These are phyloP conservation scores for Talaromyces sp. DNA, from an alignment of 2,329 filamentous ascomycete species.

Conservation along the genomic window DNA sequence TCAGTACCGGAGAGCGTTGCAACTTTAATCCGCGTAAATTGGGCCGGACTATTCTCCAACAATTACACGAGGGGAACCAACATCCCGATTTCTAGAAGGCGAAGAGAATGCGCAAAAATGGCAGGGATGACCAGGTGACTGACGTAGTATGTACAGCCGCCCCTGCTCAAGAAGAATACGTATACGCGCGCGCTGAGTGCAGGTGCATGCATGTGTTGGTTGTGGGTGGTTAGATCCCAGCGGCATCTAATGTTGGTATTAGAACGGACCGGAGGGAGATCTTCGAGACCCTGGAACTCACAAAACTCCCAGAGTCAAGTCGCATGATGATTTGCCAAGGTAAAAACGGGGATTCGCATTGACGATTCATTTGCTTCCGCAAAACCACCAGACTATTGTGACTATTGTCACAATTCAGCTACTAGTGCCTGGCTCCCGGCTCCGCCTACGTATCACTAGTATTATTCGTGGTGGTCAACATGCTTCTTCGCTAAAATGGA, in stretches of 20 bases:
- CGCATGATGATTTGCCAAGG: neutral
- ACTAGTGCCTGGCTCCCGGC: neutral
- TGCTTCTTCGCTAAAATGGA: neutral
- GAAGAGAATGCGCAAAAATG: neutral
- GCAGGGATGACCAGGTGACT: neutral
- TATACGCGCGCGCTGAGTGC: neutral
- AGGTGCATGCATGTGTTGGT: neutral
- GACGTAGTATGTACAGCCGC: neutral
- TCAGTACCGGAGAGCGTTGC: neutral
- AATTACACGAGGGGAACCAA: neutral
- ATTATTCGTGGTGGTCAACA: neutral
- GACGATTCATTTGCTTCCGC: neutral
- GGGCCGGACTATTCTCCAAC: neutral
- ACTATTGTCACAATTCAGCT: too few relatives aligned
- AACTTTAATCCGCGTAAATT: neutral
- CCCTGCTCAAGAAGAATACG: neutral
- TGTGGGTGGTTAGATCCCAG: neutral
- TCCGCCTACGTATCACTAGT: neutral
- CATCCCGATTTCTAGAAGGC: slow-evolving; percentile 4
- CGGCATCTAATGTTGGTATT: neutral
- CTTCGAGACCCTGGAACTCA: neutral
- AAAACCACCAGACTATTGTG: neutral
- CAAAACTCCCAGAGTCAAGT: neutral
- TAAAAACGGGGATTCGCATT: neutral
- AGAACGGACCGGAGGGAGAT: neutral